Conservation (phyloP, 164 flowering plant genomes). For the Magnolia changhungtana region DNA sequence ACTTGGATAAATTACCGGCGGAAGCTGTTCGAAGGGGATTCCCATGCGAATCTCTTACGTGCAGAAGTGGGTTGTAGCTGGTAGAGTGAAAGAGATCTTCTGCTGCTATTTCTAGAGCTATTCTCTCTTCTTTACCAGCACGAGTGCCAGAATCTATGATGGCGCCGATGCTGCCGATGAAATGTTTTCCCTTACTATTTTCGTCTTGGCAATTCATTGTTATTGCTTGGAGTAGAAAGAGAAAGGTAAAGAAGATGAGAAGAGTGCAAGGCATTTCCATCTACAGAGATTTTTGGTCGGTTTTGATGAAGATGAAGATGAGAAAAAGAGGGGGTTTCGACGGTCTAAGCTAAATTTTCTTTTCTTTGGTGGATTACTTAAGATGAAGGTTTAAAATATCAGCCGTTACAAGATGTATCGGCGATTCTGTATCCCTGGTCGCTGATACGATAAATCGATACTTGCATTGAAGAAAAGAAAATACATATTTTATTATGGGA, state of each 20-base stretch:
- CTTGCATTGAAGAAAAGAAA: no score
- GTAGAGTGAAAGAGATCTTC: constrained; percentile 15
- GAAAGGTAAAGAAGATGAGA: not conserved
- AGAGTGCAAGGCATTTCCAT: not conserved
- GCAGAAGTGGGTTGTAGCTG: constrained; percentile 11
- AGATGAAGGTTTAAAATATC: no score
- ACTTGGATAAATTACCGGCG: constrained; percentile 17
- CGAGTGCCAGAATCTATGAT: constrained; percentile 26
- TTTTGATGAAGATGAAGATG: no score
- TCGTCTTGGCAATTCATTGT: not conserved
- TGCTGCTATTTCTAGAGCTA: constrained; percentile 34
- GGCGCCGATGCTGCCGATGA: constrained; percentile 22
- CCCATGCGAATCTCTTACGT: constrained; percentile 15
- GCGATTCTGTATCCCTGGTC: no score
- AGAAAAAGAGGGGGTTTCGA: no score
- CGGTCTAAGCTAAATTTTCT: no score
- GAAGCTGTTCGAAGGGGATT: constrained; percentile 27
- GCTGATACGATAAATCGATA: no score
- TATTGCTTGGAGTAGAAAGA: not conserved
- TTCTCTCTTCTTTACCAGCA: constrained; percentile 34
- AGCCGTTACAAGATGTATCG: no score
- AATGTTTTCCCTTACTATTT: not conserved
- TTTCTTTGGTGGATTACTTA: no score
- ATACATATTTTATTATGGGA: no score
- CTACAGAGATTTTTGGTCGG: no score